Evolutionary conservation across 352 stramenopile genomes (phyloP), one percentile per base, ranked within the genome.

Genomic region (Halophytophthora polymorphica): DNA sequence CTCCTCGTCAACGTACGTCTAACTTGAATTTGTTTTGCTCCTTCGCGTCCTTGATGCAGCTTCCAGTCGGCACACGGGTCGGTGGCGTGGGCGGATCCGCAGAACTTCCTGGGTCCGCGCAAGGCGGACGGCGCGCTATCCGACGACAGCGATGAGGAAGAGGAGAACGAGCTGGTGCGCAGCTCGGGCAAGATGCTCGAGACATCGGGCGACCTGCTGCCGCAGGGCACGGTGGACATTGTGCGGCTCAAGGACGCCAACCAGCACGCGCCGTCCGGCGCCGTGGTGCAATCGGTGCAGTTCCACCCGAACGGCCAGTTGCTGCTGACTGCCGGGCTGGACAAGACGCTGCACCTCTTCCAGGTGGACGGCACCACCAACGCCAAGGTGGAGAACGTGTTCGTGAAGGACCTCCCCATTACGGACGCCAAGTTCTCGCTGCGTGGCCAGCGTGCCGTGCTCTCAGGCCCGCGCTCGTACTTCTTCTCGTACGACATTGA

Each of bases 401-500:
- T 90, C 38, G 64, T 98, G 33, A 80, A 92, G 50, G 92, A 97
- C 45, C 56, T 98, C 41, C 91, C 93, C 2, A 95, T 98, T 11
- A 53, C 68, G 10, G 76, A 83, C 47, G 89, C 90, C 15, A 81
- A 86, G 67, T 98, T 96, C 59, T 86, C 87, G 15, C 43, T 77
- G 11, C 62, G 69, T 13, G 87, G 90, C 33, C 80, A 72, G 22
- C 75, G 93, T 55, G 86, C 97, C 13, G 73, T 99, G 17, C 60
- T 98, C 6, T 88, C 82, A 3, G 96, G 97, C 18, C 83, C 95
- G 22, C 90, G 96, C 34, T 79, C 91, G 35, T 98, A 97, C 68
- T 99, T 98, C 61, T 99, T 99, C 67, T 90, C 84, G 48, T 98
- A 98, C 69, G 95, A 99, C 74, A 76, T 98, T 18, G 83, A 93